Evolutionary conservation across 306 rosid genomes (phyloP).

Genomic region (Castanea mollissima): DNA sequence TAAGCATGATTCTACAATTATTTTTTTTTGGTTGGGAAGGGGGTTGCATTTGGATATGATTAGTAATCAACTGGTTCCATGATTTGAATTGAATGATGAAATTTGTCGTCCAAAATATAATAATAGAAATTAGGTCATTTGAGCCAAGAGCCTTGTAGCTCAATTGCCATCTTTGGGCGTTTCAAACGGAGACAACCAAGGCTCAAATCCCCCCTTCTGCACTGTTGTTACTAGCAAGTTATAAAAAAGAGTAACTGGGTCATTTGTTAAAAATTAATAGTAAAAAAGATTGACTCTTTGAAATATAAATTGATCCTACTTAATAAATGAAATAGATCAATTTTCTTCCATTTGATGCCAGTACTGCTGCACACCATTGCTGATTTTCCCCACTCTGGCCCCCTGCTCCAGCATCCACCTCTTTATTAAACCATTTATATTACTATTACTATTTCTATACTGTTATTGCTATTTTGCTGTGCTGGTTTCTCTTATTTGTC

Average conservation of each 20-base stretch:
- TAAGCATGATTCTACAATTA: slow-evolving; percentile 30
- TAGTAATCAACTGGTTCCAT: not conserved
- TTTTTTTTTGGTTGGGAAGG: no score
- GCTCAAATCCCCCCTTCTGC: no score
- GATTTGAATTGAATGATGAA: not conserved
- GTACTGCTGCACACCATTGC: no score
- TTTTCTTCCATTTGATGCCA: not conserved
- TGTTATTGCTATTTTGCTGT: not conserved
- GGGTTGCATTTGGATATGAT: not conserved
- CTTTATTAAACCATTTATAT: not conserved
- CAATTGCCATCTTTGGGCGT: no score
- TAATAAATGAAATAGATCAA: not conserved
- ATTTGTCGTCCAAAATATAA: not conserved
- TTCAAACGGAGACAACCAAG: no score
- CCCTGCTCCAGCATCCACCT: no score
- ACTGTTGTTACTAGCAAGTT: no score
- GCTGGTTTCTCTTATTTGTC: not conserved
- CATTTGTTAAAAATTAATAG: not conserved
- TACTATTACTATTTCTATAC: not conserved
- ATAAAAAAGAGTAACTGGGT: not conserved
- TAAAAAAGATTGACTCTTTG: not conserved
- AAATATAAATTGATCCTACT: not conserved
- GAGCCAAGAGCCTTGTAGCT: no score
- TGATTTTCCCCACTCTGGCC: no score
- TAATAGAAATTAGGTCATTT: not conserved